Evolutionary conservation across 768 basidiomycete species (phyloP), one percentile per base, ranked within the genome.

Genomic region (Coprinellus micaceus): DNA sequence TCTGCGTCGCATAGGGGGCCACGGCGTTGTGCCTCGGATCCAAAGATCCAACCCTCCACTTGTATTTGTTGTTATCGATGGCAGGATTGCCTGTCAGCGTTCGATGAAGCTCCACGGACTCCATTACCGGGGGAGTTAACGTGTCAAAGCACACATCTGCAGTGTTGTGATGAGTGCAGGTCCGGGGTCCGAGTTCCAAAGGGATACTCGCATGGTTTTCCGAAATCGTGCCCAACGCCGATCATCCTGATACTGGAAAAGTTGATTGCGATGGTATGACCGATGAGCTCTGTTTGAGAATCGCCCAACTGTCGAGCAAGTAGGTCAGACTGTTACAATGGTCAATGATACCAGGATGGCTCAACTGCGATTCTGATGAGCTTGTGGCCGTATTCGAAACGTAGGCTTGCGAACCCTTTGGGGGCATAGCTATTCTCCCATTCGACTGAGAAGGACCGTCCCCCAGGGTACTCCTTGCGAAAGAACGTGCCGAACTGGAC

Each of bases 401-500:
- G 67, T 19, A 91, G 66, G 66, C 80, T 77, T 0, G 79, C 86
- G 29, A 77, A 74, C 33, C 81, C 77, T 11, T 74, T 59, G 7
- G 62, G 58, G 39, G 70, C 66, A 57, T 81, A 84, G 40, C 81
- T 71, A 39, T 76, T 69, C 53, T 87, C 81, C 79, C 83, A 89
- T 68, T 92, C 91, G 3, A 84, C 71, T 0, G 88, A 91, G 66
- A 88, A 92, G 2, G 76, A 72, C 9, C 83, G 80, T 17, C 76
- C 67, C 17, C 62, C 62, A 36, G 71, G 66, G 64, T 74, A 69
- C 30, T 58, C 64, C 7, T 71, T 64, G 29, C 77, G 74, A 62
- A 80, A 82, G 64, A 80, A 81, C 29, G 79, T 60, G 22, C 90
- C 89, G 58, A 91, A 84, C 67, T 91, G 89, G 40, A 91, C 71